These are phyloP conservation scores for Sugiyamaella lignohabitans DNA, from an alignment of 805 yeast genomes.

Conservation along the genomic window DNA sequence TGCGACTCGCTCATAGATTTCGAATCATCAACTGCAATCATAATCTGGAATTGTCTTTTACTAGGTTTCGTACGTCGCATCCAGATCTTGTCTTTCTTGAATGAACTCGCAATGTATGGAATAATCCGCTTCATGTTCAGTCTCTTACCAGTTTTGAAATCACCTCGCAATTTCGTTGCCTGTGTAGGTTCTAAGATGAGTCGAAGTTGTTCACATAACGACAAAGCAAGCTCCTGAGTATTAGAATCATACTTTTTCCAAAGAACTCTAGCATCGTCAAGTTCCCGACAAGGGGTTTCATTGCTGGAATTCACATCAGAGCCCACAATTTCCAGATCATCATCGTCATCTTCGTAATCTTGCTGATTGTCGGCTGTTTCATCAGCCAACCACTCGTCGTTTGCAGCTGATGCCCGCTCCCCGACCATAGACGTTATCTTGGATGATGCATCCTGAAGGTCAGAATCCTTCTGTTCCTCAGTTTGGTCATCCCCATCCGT, in stretches of 20 bases:
- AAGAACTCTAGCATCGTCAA: conserved; percentile 63
- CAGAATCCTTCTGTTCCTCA: conserved; percentile 27
- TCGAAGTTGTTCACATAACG: conserved; percentile 86
- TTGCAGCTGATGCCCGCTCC: conserved; percentile 20
- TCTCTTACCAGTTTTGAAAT: conserved; percentile 94
- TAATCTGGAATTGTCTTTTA: conserved; percentile 92
- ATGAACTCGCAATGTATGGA: conserved; percentile 95
- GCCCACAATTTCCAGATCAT: conserved; percentile 1
- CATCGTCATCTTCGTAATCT: conserved; percentile 4
- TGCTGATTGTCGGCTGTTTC: conserved; percentile 12
- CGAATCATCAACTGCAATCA: conserved; percentile 97
- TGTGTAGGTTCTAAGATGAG: conserved; percentile 90
- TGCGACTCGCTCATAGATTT: conserved; percentile 94
- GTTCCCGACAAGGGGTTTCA: conserved; percentile 41
- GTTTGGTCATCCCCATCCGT: conserved; percentile 26
- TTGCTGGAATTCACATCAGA: not conserved
- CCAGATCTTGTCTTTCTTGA: conserved; percentile 98
- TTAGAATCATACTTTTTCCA: conserved; percentile 81
- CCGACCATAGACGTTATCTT: conserved; percentile 15
- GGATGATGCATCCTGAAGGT: conserved; percentile 12
- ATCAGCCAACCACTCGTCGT: not conserved
- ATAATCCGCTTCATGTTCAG: conserved; percentile 96
- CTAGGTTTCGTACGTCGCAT: conserved; percentile 94
- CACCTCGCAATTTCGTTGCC: conserved; percentile 93
- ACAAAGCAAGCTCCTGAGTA: conserved; percentile 83